Percentiles rank a stretch among this genome's conserved stretches.
Conservation (phyloP, 1,139 yeast species). For the Nakaseomyces delphensis region DNA sequence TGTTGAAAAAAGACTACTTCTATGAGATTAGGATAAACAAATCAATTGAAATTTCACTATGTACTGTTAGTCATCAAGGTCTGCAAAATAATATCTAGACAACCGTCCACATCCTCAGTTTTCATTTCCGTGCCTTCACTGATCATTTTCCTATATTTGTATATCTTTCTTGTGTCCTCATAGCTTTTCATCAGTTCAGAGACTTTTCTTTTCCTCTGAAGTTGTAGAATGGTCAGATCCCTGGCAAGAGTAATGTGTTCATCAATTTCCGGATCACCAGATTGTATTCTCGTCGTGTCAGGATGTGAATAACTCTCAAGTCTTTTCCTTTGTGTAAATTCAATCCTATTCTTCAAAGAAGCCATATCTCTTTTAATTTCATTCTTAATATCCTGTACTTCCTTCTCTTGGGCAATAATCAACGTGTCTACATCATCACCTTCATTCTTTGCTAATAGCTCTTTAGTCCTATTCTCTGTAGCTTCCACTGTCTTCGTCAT, state of each 20-base stretch:
- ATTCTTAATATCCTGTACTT: constrained; percentile 30
- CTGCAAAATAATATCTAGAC: constrained; percentile 28
- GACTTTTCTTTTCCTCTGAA: constrained; percentile 38
- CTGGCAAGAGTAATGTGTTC: not conserved
- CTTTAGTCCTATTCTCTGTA: constrained; percentile 18
- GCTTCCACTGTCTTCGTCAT: constrained; percentile 19
- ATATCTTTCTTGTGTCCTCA: constrained; percentile 49
- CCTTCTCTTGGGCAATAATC: constrained; percentile 36
- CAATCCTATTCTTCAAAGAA: constrained; percentile 38
- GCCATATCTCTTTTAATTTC: constrained; percentile 24
- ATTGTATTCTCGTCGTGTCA: constrained; percentile 37
- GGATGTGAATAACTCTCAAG: constrained; percentile 32
- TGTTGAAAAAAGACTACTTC: no score
- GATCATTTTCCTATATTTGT: constrained; percentile 72
- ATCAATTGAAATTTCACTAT: no score
- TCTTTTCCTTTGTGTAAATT: constrained; percentile 48
- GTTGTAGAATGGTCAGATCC: constrained; percentile 38
- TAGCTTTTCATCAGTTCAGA: constrained; percentile 40
- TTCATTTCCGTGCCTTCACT: constrained; percentile 76
- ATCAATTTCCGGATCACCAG: not conserved
- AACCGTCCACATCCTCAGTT: constrained; percentile 48
- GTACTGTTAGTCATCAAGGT: constrained; percentile 18
- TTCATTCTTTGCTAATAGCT: constrained; percentile 40
- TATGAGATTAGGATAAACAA: no score
- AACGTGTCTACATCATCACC: constrained; percentile 36